phyloP scores from a whole-genome alignment of 345 rosid species.

The Citrus sp. region DNA sequence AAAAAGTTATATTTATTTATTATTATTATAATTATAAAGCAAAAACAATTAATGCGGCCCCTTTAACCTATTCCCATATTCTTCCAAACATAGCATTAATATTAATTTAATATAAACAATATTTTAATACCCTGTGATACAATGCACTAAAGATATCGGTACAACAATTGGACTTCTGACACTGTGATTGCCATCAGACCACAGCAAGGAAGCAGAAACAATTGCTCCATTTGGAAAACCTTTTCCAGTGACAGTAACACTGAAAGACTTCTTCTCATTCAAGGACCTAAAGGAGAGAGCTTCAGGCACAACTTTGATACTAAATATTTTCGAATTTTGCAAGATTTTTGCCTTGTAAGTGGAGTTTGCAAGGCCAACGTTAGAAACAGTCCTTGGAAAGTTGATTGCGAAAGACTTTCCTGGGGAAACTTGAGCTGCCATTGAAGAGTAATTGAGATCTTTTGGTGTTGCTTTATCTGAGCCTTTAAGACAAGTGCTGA shows the following conservation, averaged over 20 bases:
- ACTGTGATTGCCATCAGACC: conserved; percentile 37
- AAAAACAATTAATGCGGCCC: too few relatives aligned
- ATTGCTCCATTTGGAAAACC: background rate
- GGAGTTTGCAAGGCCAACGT: conserved; percentile 43
- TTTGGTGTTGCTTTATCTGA: conserved; percentile 10
- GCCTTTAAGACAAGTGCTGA: conserved; percentile 23
- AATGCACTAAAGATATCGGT: fast-evolving
- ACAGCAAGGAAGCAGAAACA: conserved; percentile 24
- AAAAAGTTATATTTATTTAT: too few relatives aligned
- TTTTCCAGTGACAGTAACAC: conserved; percentile 26
- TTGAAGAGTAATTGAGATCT: conserved; percentile 56
- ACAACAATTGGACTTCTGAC: conserved; percentile 17
- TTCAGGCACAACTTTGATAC: conserved; percentile 33
- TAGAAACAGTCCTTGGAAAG: conserved; percentile 50
- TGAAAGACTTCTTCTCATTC: conserved; percentile 40
- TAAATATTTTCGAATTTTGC: background rate
- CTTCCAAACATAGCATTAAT: too few relatives aligned
- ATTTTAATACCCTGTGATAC: too few relatives aligned
- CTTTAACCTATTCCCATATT: too few relatives aligned
- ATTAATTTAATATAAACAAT: too few relatives aligned
- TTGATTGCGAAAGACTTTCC: conserved; percentile 17
- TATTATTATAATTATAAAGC: too few relatives aligned
- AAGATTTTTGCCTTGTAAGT: conserved; percentile 35
- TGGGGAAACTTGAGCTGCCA: conserved; percentile 21
- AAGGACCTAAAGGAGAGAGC: conserved; percentile 29